phyloP scores from a whole-genome alignment of 2,329 filamentous ascomycete genomes.

The Penicillium crustosum region DNA sequence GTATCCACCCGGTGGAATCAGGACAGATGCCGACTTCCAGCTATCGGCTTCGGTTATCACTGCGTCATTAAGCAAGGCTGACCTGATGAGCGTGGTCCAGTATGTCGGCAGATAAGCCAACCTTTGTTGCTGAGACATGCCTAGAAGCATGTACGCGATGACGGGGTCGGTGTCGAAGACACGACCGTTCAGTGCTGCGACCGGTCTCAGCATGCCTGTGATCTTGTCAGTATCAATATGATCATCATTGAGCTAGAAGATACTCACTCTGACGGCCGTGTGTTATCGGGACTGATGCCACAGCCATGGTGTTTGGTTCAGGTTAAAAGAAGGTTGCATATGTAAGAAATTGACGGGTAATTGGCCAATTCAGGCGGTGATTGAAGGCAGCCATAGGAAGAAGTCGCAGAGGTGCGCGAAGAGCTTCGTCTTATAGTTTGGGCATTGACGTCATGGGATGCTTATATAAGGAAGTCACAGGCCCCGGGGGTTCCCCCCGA shows the following conservation, averaged over 20 bases:
- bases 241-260: background rate
- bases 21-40: conserved; percentile 24
- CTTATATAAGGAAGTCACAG: background rate
- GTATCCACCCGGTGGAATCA: conserved; percentile 18
- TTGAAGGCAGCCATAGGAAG: background rate
- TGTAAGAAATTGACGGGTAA: background rate
- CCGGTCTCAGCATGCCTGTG: conserved; percentile 14
- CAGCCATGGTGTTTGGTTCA: conserved; percentile 2
- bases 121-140: conserved; percentile 20
- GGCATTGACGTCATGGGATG: background rate
- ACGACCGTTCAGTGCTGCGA: conserved; percentile 21
- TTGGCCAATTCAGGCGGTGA: background rate
- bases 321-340: background rate
- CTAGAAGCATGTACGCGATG: conserved; percentile 24
- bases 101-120: conserved; percentile 23
- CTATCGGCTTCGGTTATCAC: conserved; percentile 25
- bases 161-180: conserved; percentile 25
- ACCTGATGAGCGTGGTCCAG: conserved; percentile 20
- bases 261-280: conserved; percentile 4
- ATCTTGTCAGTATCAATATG: background rate
- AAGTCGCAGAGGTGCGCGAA: background rate
- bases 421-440: background rate
- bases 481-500: background rate
- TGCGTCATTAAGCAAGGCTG: conserved; percentile 23
- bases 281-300: conserved; percentile 5